Evolutionary conservation across 805 yeast species (phyloP), one percentile per base, ranked within the genome.

Genomic region (Candida xyloterini): DNA sequence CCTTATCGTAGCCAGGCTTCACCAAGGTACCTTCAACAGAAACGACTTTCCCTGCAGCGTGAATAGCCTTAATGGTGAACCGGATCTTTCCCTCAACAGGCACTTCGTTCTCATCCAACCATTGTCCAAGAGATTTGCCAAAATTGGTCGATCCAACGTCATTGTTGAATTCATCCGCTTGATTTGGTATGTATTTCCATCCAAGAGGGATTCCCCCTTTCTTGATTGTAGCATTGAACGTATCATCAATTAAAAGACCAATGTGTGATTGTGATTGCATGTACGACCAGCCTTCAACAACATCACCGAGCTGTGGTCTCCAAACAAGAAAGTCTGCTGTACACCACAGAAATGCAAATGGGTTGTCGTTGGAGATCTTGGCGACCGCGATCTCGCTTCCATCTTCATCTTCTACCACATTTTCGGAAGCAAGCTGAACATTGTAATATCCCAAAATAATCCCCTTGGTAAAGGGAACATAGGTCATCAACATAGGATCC

Each of bases 201-300:
- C 70, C 74, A 29, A 68, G 65, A n/a, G 99, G 99, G 45, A 93
- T 89, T 52, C 79, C 81, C 57, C 74, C 81, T 59, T 85, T 80
- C 63, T 85, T 87, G 47, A 93, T 87, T 32, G 91, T 80, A 15
- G 97, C 97, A 65, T 93, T 93, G 69, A 93, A 93, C 1, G 95
- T 87, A 65, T 93, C 98, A 60, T 87, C 90, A 35, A 93, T 72
- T 49, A 93, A 73, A 45, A 93, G 70, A 44, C 97, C 98, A 53
- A 93, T 84, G 59, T 93, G 99, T 7, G 96, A 83, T 13, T 95
- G 95, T 3, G 96, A 82, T 67, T 91, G 97, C 77, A 91, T 81
- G 67, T 87, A 88, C 39, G 84, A 74, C 70, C 80, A 75, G 10
- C 99, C 99, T 61, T 90, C 95, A 14, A 93, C 65, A 1, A 73